Evolutionary conservation across 2,329 filamentous ascomycete species (phyloP).

Genomic region (Camptophora hylomeconis): DNA sequence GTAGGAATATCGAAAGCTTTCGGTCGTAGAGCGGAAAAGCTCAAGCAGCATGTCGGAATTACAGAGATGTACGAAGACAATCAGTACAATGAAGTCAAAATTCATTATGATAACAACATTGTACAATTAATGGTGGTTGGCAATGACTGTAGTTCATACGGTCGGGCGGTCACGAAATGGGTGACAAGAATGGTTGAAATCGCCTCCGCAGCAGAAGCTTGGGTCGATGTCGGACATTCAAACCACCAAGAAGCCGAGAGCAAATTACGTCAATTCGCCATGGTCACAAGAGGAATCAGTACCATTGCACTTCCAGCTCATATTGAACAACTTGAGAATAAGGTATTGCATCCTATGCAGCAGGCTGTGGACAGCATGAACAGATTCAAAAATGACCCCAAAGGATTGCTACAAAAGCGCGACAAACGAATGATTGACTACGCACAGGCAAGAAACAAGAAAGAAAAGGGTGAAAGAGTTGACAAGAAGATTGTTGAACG

Average conservation of each 20-base stretch:
- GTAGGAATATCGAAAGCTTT: slow-evolving; percentile 80
- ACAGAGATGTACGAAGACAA: slow-evolving; percentile 62
- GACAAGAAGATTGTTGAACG: slow-evolving; percentile 75
- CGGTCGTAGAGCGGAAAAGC: slow-evolving; percentile 74
- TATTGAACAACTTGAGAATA: slow-evolving; percentile 36
- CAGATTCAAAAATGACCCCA: slow-evolving; percentile 36
- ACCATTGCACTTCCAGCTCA: slow-evolving; percentile 74
- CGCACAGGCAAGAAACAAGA: slow-evolving; percentile 64
- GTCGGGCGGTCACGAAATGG: slow-evolving; percentile 65
- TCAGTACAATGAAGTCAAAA: slow-evolving; percentile 65
- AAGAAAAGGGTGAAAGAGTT: slow-evolving; percentile 68
- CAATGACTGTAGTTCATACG: slow-evolving; percentile 86
- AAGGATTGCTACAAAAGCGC: slow-evolving; percentile 84
- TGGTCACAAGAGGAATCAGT: slow-evolving; percentile 74
- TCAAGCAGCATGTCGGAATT: slow-evolving; percentile 57
- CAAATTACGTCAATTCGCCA: slow-evolving; percentile 86
- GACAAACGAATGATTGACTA: slow-evolving; percentile 87
- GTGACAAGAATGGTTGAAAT: slow-evolving; percentile 72
- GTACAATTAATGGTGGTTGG: slow-evolving; percentile 84
- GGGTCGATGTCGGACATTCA: slow-evolving; percentile 57
- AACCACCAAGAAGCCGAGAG: slow-evolving; percentile 75
- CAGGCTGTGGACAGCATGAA: slow-evolving; percentile 12
- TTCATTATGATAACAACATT: slow-evolving; percentile 85
- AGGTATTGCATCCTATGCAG: slow-evolving; percentile 4
- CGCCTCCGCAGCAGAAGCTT: slow-evolving; percentile 67